Base-by-base conservation (phyloP, 139 green algal species). In the Micractinium conductrix region DNA sequence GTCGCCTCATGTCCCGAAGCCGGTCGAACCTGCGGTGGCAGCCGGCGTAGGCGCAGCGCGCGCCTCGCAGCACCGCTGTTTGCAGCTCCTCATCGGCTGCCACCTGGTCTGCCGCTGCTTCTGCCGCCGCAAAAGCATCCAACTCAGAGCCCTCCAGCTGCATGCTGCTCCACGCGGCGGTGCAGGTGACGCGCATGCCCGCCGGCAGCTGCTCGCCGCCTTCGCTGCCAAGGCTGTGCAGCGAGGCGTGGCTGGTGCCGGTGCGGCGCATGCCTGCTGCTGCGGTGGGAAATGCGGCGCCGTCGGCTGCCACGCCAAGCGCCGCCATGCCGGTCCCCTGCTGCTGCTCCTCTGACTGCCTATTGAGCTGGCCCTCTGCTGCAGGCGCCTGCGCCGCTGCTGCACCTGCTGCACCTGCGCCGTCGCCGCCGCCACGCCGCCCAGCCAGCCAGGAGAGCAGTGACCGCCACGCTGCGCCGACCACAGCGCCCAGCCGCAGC, bases 21-120 rank as follows among this genome's bases (percentile, higher is more conserved):
- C 76, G 76, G 38, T 82, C 76, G 58, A 82, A 82, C 24, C 76
- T 38, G 14, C 58, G 76, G 55, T 82, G 58, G 76, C 76, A 82
- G 76, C 76, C 76, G 0, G 75, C 38, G 76, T 72, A 58, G 22
- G 58, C 76, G 40, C 76, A 82, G 58, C 33, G 76, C 58, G 62
- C 40, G 4, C 76, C 76, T 10, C 76, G 76, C 55, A 40, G 58
- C 4, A 82, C 58, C 4, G 76, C 76, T 40, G 43, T 37, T 6
- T 71, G 58, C 40, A 82, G 28, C 42, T 58, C 42, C 76, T 82
- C 45, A 9, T 12, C 76, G n/a, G 55, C 58, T 21, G 24, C 24
- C 37, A 70, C 55, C 10, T 28, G 26, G 2, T 33, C 76, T 22
- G 55, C 55, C 26, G 40, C 28, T 0, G 35, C 70, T 26, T 26